Conservation (phyloP, 208 protist species). For the Wallacemonas sp. region DNA sequence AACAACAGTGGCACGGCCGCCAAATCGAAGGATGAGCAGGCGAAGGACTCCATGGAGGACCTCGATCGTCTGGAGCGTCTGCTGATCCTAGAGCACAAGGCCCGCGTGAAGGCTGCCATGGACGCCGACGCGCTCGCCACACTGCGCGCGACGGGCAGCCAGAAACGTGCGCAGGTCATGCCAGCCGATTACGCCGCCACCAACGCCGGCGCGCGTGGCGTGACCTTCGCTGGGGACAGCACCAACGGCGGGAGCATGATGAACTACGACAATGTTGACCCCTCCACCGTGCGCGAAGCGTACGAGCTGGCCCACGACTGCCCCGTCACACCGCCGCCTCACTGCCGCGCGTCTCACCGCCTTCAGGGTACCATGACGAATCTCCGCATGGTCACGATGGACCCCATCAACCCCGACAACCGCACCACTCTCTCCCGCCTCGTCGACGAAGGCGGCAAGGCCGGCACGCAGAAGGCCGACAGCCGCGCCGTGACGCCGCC, state of each 20-base stretch:
- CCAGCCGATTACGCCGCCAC: constrained; percentile 8
- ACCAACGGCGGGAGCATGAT: constrained; percentile 8
- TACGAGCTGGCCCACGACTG: constrained; percentile 63
- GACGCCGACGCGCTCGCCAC: constrained; percentile 53
- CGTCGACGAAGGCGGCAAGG: neutral
- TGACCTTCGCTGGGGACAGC: constrained; percentile 7
- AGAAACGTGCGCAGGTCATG: constrained; percentile 39
- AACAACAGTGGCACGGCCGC: constrained; percentile 3
- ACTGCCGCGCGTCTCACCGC: constrained; percentile 70
- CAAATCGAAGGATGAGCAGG: constrained; percentile 43
- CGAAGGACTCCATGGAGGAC: constrained; percentile 53
- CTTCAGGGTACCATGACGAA: constrained; percentile 76
- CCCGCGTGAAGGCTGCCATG: constrained; percentile 59
- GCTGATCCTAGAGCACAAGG: constrained; percentile 88
- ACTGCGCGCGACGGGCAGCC: constrained; percentile 28
- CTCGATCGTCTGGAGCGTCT: constrained; percentile 86
- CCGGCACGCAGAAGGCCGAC: neutral
- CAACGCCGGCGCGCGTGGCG: neutral
- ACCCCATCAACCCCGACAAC: constrained; percentile 65
- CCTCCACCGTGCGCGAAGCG: constrained; percentile 51
- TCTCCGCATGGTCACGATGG: constrained; percentile 54
- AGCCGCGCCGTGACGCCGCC: neutral
- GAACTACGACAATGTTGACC: constrained; percentile 22
- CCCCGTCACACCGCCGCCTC: constrained; percentile 61
- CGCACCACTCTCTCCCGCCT: constrained; percentile 32